Evolutionary conservation across 2,329 filamentous ascomycete genomes (phyloP), one percentile per base, ranked within the genome.

Genomic region (Fusarium euwallaceae): DNA sequence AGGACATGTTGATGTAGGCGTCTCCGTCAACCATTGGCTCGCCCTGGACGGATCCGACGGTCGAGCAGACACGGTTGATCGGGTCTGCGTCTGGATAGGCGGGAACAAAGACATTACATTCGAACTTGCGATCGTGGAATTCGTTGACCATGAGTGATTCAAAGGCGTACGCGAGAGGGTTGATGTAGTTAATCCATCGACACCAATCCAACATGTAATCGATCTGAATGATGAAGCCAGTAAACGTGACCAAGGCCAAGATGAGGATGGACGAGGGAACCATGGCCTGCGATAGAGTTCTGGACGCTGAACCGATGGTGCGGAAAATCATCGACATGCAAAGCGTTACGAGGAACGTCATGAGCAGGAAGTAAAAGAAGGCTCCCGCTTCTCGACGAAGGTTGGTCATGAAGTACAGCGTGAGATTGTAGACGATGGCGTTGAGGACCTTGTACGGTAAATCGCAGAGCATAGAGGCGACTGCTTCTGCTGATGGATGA

Each of bases 141-240:
- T 94, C 92, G 76, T 93, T 93, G 66, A 89, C 84, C 89, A 92
- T 90, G 29, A 92, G 83, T 1, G 86, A 84, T 71, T 93, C 91
- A 74, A 93, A 94, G 0, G 86, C 89, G 71, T 93, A 93, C 0
- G 87, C 88, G 9, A 93, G 86, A 2, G 90, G 90, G 67, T 92
- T 87, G 56, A 92, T 82, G 74, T 91, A 92, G 69, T 89, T 90
- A 69, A 93, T 91, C 91, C 91, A 93, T 43, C 88, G 83, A 43
- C 89, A 89, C 90, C 91, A 93, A 1, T 87, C 89, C 14, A 89
- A 84, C 89, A 90, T 93, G 79, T 81, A 80, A 4, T 76, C 67
- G 0, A 77, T 76, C 2, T 79, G 80, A 22, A 85, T 84, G 11
- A 84, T 79, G 69, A 91, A 88, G 72, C 87, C 89, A 1, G 88